Evolutionary conservation across 2,329 filamentous ascomycete species (phyloP).

Genomic region (Calonectria pseudoturangicola): DNA sequence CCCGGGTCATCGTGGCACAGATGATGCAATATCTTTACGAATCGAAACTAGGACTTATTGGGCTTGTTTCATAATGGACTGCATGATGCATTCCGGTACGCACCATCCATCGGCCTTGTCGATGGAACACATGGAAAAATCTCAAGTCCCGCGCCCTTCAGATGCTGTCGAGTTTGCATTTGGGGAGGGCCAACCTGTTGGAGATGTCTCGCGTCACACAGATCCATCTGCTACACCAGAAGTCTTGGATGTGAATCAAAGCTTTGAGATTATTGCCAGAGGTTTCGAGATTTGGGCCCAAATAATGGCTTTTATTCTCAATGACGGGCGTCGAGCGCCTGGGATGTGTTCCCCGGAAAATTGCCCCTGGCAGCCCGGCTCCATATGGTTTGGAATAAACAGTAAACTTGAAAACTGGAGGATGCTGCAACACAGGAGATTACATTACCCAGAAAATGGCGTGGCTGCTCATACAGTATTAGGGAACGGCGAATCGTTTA

Average conservation of each 20-base stretch:
- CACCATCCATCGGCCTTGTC: constrained; percentile 58
- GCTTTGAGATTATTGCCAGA: constrained; percentile 58
- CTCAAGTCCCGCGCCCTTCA: constrained; percentile 50
- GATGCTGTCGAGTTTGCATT: constrained; percentile 61
- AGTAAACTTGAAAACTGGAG: constrained; percentile 59
- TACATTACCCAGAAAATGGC: constrained; percentile 59
- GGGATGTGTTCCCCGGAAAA: constrained; percentile 61
- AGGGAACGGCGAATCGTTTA: constrained; percentile 62
- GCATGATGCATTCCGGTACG: constrained; percentile 62
- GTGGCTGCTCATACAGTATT: constrained; percentile 61
- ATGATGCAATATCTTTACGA: not conserved
- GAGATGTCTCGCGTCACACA: not conserved
- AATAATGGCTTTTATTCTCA: constrained; percentile 62
- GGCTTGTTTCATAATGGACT: constrained; percentile 65
- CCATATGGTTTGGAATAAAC: constrained; percentile 57
- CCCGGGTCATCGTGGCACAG: constrained; percentile 27
- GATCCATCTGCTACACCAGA: not conserved
- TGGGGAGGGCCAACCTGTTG: constrained; percentile 49
- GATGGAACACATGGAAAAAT: constrained; percentile 56
- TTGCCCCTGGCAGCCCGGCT: constrained; percentile 60
- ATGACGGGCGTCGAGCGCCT: constrained; percentile 61
- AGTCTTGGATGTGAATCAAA: constrained; percentile 14
- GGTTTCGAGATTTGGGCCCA: constrained; percentile 65
- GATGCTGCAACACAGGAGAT: constrained; percentile 54
- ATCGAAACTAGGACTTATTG: constrained; percentile 63